These are phyloP conservation scores for Lipomyces oligophaga DNA, from an alignment of 805 yeast genomes.

Conservation along the genomic window DNA sequence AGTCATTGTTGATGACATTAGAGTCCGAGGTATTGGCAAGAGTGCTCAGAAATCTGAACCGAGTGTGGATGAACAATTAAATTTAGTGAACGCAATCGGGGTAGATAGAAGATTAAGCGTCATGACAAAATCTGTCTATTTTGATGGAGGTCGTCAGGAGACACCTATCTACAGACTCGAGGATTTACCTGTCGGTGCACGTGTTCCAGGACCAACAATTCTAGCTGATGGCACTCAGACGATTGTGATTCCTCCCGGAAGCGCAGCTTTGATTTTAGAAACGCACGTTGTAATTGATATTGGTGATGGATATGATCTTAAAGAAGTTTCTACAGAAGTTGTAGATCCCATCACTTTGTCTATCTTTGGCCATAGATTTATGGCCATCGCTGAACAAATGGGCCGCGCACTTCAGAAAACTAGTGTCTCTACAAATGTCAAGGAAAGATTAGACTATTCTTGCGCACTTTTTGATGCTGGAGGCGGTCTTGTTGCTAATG, in stretches of 20 bases:
- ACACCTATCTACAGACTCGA: constrained; percentile 57
- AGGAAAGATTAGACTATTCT: constrained; percentile 77
- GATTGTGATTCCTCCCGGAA: constrained; percentile 62
- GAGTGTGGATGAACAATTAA: constrained; percentile 53
- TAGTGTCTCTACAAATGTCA: constrained; percentile 76
- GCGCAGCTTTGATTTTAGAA: constrained; percentile 52
- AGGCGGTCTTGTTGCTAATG: constrained; percentile 82
- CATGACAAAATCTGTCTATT: constrained; percentile 50
- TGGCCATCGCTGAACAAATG: constrained; percentile 92
- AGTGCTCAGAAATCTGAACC: constrained; percentile 44
- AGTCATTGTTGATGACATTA: constrained; percentile 64
- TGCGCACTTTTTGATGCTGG: constrained; percentile 75
- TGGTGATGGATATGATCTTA: constrained; percentile 12
- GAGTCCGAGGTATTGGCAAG: constrained; percentile 72
- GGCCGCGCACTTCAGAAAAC: constrained; percentile 76
- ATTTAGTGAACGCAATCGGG: constrained; percentile 32
- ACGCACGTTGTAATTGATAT: constrained; percentile 57
- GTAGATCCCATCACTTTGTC: constrained; percentile 71
- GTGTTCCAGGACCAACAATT: constrained; percentile 66
- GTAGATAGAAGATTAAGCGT: constrained; percentile 4
- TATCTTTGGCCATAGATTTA: constrained; percentile 76
- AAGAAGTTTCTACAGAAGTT: constrained; percentile 9
- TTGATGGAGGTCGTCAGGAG: constrained; percentile 45
- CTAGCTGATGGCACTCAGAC: constrained; percentile 81
- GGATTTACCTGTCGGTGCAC: constrained; percentile 51